Conservation (phyloP, 805 yeast species). For the Ogataea degrootiae region DNA sequence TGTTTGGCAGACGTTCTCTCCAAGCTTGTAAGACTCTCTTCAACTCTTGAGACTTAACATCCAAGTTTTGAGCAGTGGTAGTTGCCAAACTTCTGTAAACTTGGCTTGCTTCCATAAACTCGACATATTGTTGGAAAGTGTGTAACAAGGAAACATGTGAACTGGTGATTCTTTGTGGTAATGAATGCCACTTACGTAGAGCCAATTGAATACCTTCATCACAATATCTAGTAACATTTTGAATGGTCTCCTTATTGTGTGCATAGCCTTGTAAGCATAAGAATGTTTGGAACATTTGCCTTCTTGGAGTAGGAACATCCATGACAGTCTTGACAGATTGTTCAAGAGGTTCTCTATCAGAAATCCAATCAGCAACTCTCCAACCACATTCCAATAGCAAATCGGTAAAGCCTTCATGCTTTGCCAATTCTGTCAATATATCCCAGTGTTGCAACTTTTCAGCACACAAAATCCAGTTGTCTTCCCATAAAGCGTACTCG, state of each 20-base stretch:
- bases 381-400: constrained; percentile 96
- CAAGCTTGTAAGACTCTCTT: constrained; percentile 94
- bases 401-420: constrained; percentile 97
- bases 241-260: constrained; percentile 80
- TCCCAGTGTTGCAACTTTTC: constrained; percentile 99
- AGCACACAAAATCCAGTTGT: constrained; percentile 96
- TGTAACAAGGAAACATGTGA: constrained; percentile 90
- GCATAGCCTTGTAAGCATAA: constrained; percentile 89
- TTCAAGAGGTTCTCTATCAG: constrained; percentile 90
- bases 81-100: constrained; percentile 82
- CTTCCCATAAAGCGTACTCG: constrained; percentile 97
- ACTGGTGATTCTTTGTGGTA: constrained; percentile 68
- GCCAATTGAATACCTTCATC: constrained; percentile 97
- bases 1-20: constrained; percentile 94
- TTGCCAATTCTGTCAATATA: constrained; percentile 89
- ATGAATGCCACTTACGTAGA: constrained; percentile 85
- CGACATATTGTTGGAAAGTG: constrained; percentile 95
- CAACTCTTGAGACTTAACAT: constrained; percentile 87
- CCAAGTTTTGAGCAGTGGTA: constrained; percentile 89
- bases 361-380: constrained; percentile 98
- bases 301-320: constrained; percentile 98
- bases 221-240: constrained; percentile 78
- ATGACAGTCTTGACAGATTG: constrained; percentile 92
- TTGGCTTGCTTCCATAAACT: constrained; percentile 95
- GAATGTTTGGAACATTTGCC: constrained; percentile 94